phyloP scores from a whole-genome alignment of 257 asterid genomes.

The Nicotiana paniculata region DNA sequence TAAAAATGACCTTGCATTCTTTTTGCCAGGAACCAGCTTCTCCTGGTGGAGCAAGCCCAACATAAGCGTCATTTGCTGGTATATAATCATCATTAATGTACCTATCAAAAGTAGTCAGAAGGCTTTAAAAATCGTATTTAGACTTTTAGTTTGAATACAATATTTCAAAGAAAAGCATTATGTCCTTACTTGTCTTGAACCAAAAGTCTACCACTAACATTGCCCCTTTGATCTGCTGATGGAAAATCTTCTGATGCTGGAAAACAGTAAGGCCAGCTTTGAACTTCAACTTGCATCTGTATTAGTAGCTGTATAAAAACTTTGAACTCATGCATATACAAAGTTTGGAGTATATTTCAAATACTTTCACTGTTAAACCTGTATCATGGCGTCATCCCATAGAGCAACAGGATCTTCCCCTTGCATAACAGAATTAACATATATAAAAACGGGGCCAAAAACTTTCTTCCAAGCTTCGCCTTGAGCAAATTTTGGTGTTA shows the following conservation, averaged over 20 bases:
- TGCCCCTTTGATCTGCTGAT: constrained; percentile 45
- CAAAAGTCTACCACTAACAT: constrained; percentile 43
- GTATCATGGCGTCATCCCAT: constrained; percentile 68
- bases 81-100: constrained; percentile 36
- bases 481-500: constrained; percentile 48
- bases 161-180: neutral
- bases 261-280: constrained; percentile 74
- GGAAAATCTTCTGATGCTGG: constrained; percentile 68
- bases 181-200: constrained; percentile 50
- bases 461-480: constrained; percentile 82
- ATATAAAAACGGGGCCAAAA: constrained; percentile 78
- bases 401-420: constrained; percentile 43
- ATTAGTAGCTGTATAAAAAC: neutral
- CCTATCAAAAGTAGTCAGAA: constrained; percentile 24
- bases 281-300: constrained; percentile 45
- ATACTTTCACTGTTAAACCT: constrained; percentile 27
- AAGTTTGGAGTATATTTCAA: constrained; percentile 5
- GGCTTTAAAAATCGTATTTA: neutral
- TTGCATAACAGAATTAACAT: constrained; percentile 39
- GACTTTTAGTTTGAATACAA: neutral
- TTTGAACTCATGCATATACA: neutral
- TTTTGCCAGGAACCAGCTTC: constrained; percentile 73
- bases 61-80: constrained; percentile 45
- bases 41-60: constrained; percentile 70
- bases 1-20: constrained; percentile 63